These are phyloP conservation scores for Cercospora nicotianae DNA, from an alignment of 2,329 filamentous ascomycete species.

Conservation along the genomic window DNA sequence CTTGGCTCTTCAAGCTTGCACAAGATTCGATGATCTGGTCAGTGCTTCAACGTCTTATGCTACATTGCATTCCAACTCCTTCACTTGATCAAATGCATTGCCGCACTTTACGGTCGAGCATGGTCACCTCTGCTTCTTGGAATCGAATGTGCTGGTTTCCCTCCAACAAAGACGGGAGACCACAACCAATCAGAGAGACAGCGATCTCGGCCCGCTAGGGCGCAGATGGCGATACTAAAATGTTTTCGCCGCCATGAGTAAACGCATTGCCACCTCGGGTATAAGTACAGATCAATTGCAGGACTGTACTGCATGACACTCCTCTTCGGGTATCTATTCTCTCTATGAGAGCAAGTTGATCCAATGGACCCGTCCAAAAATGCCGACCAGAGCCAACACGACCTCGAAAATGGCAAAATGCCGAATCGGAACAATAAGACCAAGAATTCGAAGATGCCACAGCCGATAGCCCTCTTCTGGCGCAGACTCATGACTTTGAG, in stretches of 20 bases:
- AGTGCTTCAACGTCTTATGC: not conserved
- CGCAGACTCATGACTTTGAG: slow-evolving; percentile 9
- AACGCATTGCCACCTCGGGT: not conserved
- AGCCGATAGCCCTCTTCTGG: not conserved
- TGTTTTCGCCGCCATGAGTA: not conserved
- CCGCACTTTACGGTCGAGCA: not conserved
- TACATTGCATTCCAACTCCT: not conserved
- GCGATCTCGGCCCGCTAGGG: not conserved
- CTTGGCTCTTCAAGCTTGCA: not conserved
- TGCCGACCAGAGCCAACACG: not conserved
- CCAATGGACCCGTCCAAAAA: not conserved
- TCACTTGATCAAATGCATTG: not conserved
- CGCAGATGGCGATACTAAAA: not conserved
- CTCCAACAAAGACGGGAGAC: not conserved
- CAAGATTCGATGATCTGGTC: not conserved
- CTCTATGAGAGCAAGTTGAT: not conserved
- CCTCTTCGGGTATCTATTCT: not conserved
- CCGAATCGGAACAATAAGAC: not conserved
- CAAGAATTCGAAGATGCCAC: not conserved
- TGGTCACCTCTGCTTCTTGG: not conserved
- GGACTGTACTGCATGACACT: not conserved
- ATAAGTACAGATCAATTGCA: not conserved
- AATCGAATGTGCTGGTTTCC: not conserved
- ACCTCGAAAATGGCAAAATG: not conserved
- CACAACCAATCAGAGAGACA: not conserved